phyloP scores from a whole-genome alignment of 306 rosid genomes.

The Rosa multiflora region DNA sequence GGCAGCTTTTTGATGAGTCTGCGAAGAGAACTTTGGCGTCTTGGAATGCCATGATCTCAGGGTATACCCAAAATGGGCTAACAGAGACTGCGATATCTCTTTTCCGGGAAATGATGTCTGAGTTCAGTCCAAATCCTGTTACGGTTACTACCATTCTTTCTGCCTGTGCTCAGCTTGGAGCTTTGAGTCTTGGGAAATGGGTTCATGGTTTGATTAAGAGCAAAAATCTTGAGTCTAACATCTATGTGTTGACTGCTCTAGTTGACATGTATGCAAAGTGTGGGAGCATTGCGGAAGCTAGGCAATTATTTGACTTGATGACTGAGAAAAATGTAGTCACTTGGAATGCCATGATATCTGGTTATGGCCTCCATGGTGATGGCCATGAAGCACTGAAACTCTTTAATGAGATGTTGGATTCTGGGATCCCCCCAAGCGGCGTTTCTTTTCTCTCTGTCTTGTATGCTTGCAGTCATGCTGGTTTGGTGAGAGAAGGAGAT shows the following conservation, averaged over 20 bases:
- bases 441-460: conserved; percentile 81
- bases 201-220: conserved; percentile 71
- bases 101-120: conserved; percentile 73
- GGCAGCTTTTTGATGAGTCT: conserved; percentile 76
- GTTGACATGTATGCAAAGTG: conserved; percentile 96
- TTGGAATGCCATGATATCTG: conserved; percentile 96
- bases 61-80: conserved; percentile 84
- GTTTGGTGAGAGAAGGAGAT: conserved; percentile 79
- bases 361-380: conserved; percentile 91
- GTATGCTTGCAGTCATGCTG: conserved; percentile 97
- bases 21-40: conserved; percentile 71
- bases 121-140: conserved; percentile 65
- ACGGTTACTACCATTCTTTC: conserved; percentile 85
- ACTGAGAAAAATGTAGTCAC: conserved; percentile 73
- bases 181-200: conserved; percentile 83
- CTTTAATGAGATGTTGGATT: conserved; percentile 64
- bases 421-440: conserved; percentile 52
- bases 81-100: conserved; percentile 77
- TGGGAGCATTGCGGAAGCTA: conserved; percentile 75
- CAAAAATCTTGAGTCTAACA: conserved; percentile 64
- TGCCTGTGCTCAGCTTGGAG: conserved; percentile 95
- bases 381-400: conserved; percentile 80
- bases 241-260: conserved; percentile 77
- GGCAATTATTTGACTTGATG: conserved; percentile 66
- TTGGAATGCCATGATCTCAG: conserved; percentile 97